Evolutionary conservation across 1,139 yeast species (phyloP), one percentile per base, ranked within the genome.

Genomic region (Scheffersomyces insectosa): DNA sequence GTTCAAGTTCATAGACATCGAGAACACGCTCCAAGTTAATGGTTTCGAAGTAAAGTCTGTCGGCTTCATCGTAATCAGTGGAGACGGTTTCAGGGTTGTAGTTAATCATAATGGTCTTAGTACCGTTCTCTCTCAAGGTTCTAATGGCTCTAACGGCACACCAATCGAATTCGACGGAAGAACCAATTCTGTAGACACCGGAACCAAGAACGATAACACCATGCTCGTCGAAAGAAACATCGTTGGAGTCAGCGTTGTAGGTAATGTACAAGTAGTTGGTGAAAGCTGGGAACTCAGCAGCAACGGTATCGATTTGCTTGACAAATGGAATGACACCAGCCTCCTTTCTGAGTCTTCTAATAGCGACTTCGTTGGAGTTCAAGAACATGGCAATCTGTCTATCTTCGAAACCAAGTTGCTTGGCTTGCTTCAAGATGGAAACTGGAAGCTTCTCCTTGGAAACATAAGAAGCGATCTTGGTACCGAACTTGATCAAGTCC

Each of bases 11-110:
- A 64, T 95, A 93, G 55, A 93, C 91, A 74, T 93, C 99, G 68
- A 93, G 77, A 23, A 93, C 95, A 68, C 98, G 83, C 75, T 93
- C 99, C 62, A 91, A 77, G 68, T 89, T 89, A 68, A 93, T 89
- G 42, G 95, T 91, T 76, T 93, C 99, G 62, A 93, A 93, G 75
- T 93, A 93, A 57, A 93, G 82, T 69, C 98, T 82, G 68, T 93
- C 99, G 51, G 96, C 98, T 73, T 93, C 99, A 66, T 93, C 99
- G 66, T 89, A 93, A 72, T 93, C 99, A 37, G 99, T 93, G 14
- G 97, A 88, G 36, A 93, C 99, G 34, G 99, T 93, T 74, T 93
- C 99, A 41, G 99, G 99, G 72, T 93, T 93, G 75, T 93, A 93
- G 77, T 93, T 93, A 64, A 93, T 83, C 98, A 93, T 93, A 62